These are phyloP conservation scores for Colletotrichum siamense DNA, from an alignment of 2,329 filamentous ascomycete genomes.

Conservation along the genomic window DNA sequence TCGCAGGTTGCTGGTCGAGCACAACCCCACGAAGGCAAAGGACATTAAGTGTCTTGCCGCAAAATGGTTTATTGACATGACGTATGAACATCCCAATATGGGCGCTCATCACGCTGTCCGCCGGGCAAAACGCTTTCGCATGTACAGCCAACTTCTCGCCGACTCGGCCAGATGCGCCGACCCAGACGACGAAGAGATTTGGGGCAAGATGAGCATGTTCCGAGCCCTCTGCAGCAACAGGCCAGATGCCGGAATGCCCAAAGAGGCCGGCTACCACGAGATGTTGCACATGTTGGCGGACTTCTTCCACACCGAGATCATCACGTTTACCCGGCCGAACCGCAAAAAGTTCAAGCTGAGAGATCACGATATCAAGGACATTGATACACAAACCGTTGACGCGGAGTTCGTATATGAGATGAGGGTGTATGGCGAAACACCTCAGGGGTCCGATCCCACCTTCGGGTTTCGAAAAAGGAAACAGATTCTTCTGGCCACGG, in stretches of 20 bases:
- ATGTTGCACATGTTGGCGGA: slow-evolving; percentile 13
- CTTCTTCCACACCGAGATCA: not conserved
- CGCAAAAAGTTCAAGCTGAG: not conserved
- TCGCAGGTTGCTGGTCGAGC: not conserved
- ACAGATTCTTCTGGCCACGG: slow-evolving; percentile 7
- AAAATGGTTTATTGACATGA: not conserved
- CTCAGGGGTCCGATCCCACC: not conserved
- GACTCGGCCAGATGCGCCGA: not conserved
- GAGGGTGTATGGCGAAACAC: not conserved
- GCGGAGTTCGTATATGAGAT: not conserved
- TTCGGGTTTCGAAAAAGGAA: not conserved
- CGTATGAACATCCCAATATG: no score
- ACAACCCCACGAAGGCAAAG: not conserved
- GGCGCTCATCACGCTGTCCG: no score
- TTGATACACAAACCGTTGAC: not conserved
- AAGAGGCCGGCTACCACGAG: slow-evolving; percentile 2
- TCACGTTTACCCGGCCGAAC: not conserved
- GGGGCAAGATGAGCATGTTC: not conserved
- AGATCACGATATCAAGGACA: accelerated
- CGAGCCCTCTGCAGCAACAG: not conserved
- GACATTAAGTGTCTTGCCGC: not conserved
- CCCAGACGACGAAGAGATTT: not conserved
- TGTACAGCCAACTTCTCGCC: slow-evolving; percentile 2
- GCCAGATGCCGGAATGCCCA: not conserved
- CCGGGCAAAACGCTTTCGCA: not conserved